A percentile compares a stretch with the other conserved stretches of the same genome.
phyloP scores from a whole-genome alignment of 2,329 filamentous ascomycete genomes.

The Nothophaeocryptopus gaeumannii region DNA sequence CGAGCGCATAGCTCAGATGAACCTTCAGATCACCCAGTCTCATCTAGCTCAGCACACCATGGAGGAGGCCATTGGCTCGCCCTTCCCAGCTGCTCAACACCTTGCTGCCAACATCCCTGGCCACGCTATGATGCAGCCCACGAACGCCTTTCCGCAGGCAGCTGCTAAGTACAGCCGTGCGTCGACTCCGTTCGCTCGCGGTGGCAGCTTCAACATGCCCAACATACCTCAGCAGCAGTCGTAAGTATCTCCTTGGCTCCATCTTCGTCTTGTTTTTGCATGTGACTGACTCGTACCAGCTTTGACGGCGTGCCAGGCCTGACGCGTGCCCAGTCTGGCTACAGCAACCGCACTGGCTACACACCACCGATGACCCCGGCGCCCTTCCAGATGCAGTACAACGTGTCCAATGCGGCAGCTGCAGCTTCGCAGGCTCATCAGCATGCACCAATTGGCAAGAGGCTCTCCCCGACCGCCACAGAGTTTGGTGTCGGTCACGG shows the following conservation, averaged over 20 bases:
- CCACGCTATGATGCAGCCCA: conserved; percentile 17
- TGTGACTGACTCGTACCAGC: conserved; percentile 15
- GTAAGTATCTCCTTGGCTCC: conserved; percentile 12
- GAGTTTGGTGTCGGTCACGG: conserved; percentile 42
- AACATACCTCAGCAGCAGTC: conserved; percentile 10
- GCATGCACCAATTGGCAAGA: conserved; percentile 37
- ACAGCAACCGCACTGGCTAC: conserved; percentile 15
- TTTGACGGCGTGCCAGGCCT: conserved; percentile 18
- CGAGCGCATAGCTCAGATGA: conserved; percentile 67
- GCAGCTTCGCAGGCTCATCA: conserved; percentile 2
- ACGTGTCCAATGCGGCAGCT: conserved; percentile 12
- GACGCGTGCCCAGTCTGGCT: conserved; percentile 11
- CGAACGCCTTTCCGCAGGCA: conserved; percentile 9
- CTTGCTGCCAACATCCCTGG: conserved; percentile 30
- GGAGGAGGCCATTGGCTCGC: conserved; percentile 45
- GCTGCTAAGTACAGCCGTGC: conserved; percentile 14
- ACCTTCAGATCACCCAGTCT: conserved; percentile 66
- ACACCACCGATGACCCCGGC: conserved; percentile 32
- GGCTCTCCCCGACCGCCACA: conserved; percentile 46
- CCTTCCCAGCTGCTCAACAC: conserved; percentile 31
- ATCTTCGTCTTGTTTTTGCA: neutral
- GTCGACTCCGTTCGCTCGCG: conserved; percentile 17
- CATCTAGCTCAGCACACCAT: conserved; percentile 60
- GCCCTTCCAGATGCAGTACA: conserved; percentile 23
- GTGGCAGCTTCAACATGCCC: conserved; percentile 15